Percentiles rank a stretch among this genome's conserved stretches.
phyloP scores from a whole-genome alignment of 495 filamentous ascomycete genomes.

The Penicillium robsamsonii region DNA sequence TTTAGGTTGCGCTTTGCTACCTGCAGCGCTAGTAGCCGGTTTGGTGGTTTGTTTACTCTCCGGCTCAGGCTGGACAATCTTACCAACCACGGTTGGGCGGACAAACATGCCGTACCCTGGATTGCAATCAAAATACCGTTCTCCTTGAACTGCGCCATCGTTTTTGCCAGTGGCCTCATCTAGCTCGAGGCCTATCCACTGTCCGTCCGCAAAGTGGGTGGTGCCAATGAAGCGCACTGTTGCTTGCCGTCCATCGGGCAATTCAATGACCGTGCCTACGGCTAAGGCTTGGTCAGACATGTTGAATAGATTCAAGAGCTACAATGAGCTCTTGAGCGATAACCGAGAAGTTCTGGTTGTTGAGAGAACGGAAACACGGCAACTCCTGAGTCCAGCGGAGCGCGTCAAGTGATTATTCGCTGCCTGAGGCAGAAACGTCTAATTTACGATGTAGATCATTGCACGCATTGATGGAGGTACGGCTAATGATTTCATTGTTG shows the following conservation, averaged over 20 bases:
- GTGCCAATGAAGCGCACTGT: conserved; percentile 77
- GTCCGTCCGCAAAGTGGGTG: conserved; percentile 74
- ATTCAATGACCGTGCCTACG: conserved; percentile 60
- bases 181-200: conserved; percentile 91
- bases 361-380: conserved; percentile 10
- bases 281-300: conserved; percentile 39
- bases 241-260: conserved; percentile 72
- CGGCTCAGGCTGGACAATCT: conserved; percentile 56
- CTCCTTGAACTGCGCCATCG: conserved; percentile 85
- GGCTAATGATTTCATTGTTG: neutral
- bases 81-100: conserved; percentile 57
- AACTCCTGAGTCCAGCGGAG: conserved; percentile 21
- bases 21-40: conserved; percentile 24
- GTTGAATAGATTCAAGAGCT: conserved; percentile 15
- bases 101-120: conserved; percentile 87
- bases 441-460: neutral
- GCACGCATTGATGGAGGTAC: neutral
- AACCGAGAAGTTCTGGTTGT: conserved; percentile 19
- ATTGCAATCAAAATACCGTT: conserved; percentile 86
- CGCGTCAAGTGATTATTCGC: conserved; percentile 19
- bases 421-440: conserved; percentile 23
- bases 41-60: conserved; percentile 38
- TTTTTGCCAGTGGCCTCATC: conserved; percentile 86
- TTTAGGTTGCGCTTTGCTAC: conserved; percentile 33
- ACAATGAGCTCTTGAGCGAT: conserved; percentile 17